phyloP scores from a whole-genome alignment of 2,329 filamentous ascomycete species.

The Whalleya microplaca region DNA sequence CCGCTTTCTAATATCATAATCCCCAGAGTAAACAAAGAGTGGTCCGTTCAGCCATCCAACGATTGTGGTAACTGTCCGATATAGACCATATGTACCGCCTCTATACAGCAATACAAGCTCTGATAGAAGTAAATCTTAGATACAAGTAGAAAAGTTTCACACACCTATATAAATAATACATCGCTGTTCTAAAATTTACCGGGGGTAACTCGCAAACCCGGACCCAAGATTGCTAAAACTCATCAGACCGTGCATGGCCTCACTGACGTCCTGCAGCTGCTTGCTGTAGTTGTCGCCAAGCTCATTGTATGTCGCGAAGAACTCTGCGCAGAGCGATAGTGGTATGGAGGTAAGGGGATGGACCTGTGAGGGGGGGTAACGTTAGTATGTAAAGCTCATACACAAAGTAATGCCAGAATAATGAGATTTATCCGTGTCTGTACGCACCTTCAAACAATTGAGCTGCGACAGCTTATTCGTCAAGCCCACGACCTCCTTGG shows the following conservation, averaged over 20 bases:
- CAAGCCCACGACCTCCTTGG: constrained; percentile 23
- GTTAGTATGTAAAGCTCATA: background rate
- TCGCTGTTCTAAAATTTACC: constrained; percentile 3
- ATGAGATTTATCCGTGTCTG: too few relatives aligned
- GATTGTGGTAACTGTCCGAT: too few relatives aligned
- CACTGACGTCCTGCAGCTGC: constrained; percentile 23
- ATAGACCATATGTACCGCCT: background rate
- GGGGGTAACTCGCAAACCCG: constrained; percentile 16
- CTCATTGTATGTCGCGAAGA: constrained; percentile 21
- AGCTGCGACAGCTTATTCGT: constrained; percentile 26
- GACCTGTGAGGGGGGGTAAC: constrained; percentile 6
- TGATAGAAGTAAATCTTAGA: constrained; percentile 2
- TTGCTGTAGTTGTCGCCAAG: constrained; percentile 24
- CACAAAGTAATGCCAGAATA: too few relatives aligned
- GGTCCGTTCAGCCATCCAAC: too few relatives aligned
- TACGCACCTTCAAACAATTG: constrained; percentile 25
- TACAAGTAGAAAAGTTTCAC: constrained; percentile 2
- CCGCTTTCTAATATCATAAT: too few relatives aligned
- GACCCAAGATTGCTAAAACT: constrained; percentile 25
- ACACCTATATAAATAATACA: constrained; percentile 9
- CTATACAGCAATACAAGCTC: too few relatives aligned
- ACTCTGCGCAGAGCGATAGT: constrained; percentile 22
- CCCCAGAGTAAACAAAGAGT: too few relatives aligned
- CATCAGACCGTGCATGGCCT: constrained; percentile 25
- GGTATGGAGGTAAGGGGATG: constrained; percentile 27